phyloP scores from a whole-genome alignment of 768 basidiomycete genomes.

The Mycena amicta region DNA sequence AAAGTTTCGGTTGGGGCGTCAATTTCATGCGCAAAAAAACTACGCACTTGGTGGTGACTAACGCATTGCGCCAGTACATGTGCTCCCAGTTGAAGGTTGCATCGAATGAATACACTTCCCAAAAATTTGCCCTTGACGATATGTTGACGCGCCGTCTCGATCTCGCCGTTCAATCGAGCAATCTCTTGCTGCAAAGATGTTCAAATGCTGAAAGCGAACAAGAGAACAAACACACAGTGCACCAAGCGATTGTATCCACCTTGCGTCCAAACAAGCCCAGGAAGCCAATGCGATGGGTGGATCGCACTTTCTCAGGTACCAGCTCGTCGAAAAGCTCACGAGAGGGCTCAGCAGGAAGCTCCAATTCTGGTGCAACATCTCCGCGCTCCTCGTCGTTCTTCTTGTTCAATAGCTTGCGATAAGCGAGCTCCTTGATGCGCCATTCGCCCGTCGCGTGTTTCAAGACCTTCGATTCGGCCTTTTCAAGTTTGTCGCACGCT shows the following conservation, averaged over 20 bases:
- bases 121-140: conserved; percentile 47
- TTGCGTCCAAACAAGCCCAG: conserved; percentile 57
- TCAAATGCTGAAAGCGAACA: neutral
- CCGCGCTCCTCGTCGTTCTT: conserved; percentile 32
- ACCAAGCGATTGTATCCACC: conserved; percentile 70
- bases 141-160: conserved; percentile 43
- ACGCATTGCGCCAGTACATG: conserved; percentile 69
- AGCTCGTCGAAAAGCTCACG: conserved; percentile 50
- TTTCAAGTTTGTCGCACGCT: conserved; percentile 56
- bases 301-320: conserved; percentile 51
- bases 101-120: conserved; percentile 64
- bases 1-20: neutral
- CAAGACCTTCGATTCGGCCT: conserved; percentile 53
- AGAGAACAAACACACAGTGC: conserved; percentile 39
- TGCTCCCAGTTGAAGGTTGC: conserved; percentile 74
- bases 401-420: conserved; percentile 34
- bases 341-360: conserved; percentile 27
- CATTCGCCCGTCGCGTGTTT: conserved; percentile 43
- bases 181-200: conserved; percentile 49
- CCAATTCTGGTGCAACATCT: conserved; percentile 14
- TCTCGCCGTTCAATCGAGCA: conserved; percentile 41
- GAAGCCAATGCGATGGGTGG: conserved; percentile 52
- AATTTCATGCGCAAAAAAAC: conserved; percentile 7
- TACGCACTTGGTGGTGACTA: conserved; percentile 50
- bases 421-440: conserved; percentile 38